Conservation (phyloP, 2,329 filamentous ascomycete genomes). For the Cryphonectria nitschkei region DNA sequence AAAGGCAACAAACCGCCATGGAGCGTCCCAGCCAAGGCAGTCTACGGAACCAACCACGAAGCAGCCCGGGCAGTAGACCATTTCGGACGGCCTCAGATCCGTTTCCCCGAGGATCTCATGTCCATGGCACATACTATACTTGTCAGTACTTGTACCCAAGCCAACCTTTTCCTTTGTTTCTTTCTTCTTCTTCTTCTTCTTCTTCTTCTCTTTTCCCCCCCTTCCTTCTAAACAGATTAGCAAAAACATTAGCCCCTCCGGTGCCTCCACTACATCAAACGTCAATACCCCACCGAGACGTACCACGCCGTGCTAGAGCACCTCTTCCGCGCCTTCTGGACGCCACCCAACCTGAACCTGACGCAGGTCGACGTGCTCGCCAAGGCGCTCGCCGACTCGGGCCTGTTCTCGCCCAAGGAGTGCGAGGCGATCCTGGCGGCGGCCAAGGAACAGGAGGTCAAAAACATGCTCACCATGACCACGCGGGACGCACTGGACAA, state of each 20-base stretch:
- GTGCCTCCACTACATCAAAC: conserved; percentile 68
- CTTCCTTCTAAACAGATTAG: not conserved
- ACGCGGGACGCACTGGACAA: conserved; percentile 65
- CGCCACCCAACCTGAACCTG: conserved; percentile 60
- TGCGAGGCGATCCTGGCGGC: conserved; percentile 59
- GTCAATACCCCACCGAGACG: conserved; percentile 49
- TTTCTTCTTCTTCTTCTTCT: not conserved
- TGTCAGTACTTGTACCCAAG: conserved; percentile 24
- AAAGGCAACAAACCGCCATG: conserved; percentile 76
- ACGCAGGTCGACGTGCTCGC: conserved; percentile 59
- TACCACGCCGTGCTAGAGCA: conserved; percentile 59
- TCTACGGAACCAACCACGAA: conserved; percentile 52
- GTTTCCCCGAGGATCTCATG: conserved; percentile 49
- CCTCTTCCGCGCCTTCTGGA: conserved; percentile 67
- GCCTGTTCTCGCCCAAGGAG: conserved; percentile 55
- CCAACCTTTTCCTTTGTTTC: not conserved
- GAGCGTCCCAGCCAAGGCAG: conserved; percentile 68
- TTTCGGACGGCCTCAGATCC: conserved; percentile 42
- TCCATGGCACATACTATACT: conserved; percentile 48
- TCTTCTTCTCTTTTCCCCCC: not conserved
- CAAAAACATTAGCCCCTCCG: conserved; percentile 55
- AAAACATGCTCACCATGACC: conserved; percentile 50
- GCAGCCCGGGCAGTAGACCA: conserved; percentile 43
- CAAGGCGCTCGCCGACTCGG: conserved; percentile 40
- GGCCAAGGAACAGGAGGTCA: conserved; percentile 49